These are phyloP conservation scores for Dalbergia cochinchinensis DNA, from an alignment of 306 rosid genomes.

Conservation along the genomic window DNA sequence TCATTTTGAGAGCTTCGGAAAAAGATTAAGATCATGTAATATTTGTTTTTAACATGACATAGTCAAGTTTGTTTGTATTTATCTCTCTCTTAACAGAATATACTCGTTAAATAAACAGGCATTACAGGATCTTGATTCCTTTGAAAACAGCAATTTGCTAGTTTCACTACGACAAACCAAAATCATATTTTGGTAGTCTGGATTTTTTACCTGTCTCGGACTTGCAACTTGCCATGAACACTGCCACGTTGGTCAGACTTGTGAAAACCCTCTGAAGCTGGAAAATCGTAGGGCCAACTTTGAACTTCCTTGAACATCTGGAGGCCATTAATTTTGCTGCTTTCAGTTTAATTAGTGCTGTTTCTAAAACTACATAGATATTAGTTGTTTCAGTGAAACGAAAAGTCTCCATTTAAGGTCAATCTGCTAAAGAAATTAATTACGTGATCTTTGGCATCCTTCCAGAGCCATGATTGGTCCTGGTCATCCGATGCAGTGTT, in stretches of 20 bases:
- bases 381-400: neutral
- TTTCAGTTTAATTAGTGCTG: constrained; percentile 24
- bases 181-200: neutral
- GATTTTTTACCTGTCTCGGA: constrained; percentile 63
- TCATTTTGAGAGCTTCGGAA: constrained; percentile 1
- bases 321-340: neutral
- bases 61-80: too few relatives aligned
- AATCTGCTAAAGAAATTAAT: constrained; percentile 41
- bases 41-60: too few relatives aligned
- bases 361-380: neutral
- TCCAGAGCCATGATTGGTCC: constrained; percentile 62
- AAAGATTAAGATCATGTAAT: neutral
- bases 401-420: too few relatives aligned
- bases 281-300: constrained; percentile 86
- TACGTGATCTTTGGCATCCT: constrained; percentile 78
- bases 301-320: constrained; percentile 73
- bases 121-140: too few relatives aligned
- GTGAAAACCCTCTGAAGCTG: constrained; percentile 74
- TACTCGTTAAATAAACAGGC: too few relatives aligned
- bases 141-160: too few relatives aligned
- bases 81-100: too few relatives aligned
- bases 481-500: constrained; percentile 51
- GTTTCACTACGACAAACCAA: neutral
- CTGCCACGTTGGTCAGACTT: constrained; percentile 61
- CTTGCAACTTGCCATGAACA: constrained; percentile 63